Conservation (phyloP, 306 rosid genomes). For the Cucurbita moschata region DNA sequence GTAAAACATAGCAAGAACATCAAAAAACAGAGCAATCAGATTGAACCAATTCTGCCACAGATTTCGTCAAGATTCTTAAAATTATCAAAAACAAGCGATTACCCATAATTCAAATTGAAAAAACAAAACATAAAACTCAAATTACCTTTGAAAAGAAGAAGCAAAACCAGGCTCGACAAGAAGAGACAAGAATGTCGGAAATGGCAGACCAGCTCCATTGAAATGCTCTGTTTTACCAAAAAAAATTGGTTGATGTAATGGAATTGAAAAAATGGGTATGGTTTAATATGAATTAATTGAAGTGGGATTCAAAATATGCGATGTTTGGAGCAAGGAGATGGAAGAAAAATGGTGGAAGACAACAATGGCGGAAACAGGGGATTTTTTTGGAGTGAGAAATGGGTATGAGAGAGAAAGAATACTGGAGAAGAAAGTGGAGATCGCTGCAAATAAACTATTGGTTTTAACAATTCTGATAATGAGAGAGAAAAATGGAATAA, state of each 20-base stretch:
- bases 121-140: background rate
- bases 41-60: background rate
- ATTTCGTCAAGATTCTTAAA: background rate
- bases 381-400: background rate
- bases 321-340: background rate
- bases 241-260: background rate
- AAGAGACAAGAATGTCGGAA: background rate
- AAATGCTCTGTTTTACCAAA: background rate
- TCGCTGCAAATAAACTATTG: background rate
- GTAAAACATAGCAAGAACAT: background rate
- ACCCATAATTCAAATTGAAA: background rate
- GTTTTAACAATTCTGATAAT: background rate
- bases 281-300: background rate
- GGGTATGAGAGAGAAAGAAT: constrained; percentile 5
- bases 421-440: background rate
- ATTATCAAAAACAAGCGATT: background rate
- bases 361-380: constrained; percentile 6
- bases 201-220: background rate
- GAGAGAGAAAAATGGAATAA: background rate
- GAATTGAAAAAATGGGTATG: background rate
- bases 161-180: background rate
- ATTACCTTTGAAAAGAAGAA: background rate
- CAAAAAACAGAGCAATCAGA: constrained; percentile 6
- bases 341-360: background rate
- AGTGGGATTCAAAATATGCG: background rate